Base-by-base conservation (phyloP, 306 rosid species). In the Fagus sylvatica region DNA sequence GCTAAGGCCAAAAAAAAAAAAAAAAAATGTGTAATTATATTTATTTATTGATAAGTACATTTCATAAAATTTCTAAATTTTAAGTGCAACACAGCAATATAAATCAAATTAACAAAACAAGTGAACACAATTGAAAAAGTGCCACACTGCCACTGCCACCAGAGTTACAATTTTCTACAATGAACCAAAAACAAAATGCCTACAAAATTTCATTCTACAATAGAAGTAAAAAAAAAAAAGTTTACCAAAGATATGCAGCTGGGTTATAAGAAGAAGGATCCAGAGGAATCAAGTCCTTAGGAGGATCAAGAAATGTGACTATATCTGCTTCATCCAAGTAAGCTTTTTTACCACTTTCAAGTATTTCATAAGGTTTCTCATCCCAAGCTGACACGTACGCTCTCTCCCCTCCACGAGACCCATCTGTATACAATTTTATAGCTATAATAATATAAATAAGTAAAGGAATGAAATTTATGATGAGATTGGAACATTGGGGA, bases 271-370 rank as follows among this genome's bases (percentile, higher is more conserved):
- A 90, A 88, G 79, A 54, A 3, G 87, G 78, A 60, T 90, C 87
- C 55, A 94, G 76, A 68, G 98, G 98, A 39, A 90, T 87, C 43
- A 94, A 86, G 13, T 84, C 85, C 82, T 84, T 90, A 0, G 96
- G 97, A 61, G 97, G 96, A 78, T 91, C 93, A 72, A 94, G 89
- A 88, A 94, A 90, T 1, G 96, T 78, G 19, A 85, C 84, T 0
- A 94, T 85, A 64, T 94, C 98, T 61, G 84, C 93, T 77, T 94
- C 98, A 77, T 91, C 97, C 56, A 90, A 75, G 79, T 85, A 94
- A 61, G 54, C 85, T 81, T 73, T 90, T 72, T 74, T 79, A 59
- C 97, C 96, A 66, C 28, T 82, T 1, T 85, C 88, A 86, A 90
- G 90, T 5, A 82, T 76, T 78, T 87, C 89, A 75, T 85, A 90